Evolutionary conservation across 2,329 filamentous ascomycete genomes (phyloP), one percentile per base, ranked within the genome.

Genomic region (Lithohypha guttulata): DNA sequence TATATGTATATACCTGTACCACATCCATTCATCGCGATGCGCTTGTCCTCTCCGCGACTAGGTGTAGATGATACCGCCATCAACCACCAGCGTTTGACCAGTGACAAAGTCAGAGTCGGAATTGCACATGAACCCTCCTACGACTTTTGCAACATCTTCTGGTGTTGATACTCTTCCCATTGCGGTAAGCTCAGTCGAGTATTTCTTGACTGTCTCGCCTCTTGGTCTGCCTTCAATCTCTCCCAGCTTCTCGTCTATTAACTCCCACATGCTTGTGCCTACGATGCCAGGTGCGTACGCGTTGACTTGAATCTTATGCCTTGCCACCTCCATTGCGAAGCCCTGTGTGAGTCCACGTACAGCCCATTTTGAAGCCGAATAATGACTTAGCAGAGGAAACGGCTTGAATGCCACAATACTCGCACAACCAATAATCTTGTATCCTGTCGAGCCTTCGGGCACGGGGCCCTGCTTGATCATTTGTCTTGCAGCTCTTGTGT

Each of bases 281-380:
- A 82, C 75, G 33, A 82, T 79, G 0, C 79, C 79, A 0, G 78
- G 78, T 0, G 75, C 77, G 50, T 81, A 81, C 0, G 71, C 69
- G 48, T 82, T 82, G 14, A 71, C 76, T 0, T 73, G 80, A 53
- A 83, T 81, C 42, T 73, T 64, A 52, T 81, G 69, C 32, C 60
- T 56, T 0, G 77, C 77, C 57, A 81, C 64, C 45, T 79, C 77
- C 66, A 79, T 74, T 1, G 78, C 77, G 46, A 78, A 79, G 0
- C 69, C 72, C 54, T 81, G 76, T 1, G 73, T 78, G 35, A 83
- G 59, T 0, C 77, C 77, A 3, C 78, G 65, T 1, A 83, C 76
- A 0, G 79, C 79, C 61, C 69, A 81, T 52, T 83, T 83, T 11
- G 68, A 68, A 3, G 76, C 71, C 14, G 65, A 71, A 60, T 83